Percentiles rank a stretch among this genome's conserved stretches.
phyloP scores from a whole-genome alignment of 805 yeast genomes.

The Metschnikowia orientalis region DNA sequence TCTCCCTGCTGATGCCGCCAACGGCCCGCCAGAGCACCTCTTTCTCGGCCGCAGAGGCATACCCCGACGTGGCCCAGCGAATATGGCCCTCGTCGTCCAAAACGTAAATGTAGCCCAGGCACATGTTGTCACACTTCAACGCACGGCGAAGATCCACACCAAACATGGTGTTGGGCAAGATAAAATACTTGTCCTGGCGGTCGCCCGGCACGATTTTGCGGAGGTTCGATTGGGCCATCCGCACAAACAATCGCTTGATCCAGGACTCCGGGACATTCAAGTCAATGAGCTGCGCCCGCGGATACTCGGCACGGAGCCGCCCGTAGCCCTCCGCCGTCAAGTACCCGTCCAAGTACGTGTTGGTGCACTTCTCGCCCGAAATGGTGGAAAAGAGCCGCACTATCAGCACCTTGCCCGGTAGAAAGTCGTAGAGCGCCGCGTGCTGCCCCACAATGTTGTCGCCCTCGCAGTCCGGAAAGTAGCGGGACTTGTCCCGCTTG shows the following conservation, averaged over 20 bases:
- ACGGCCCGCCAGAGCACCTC: conserved; percentile 63
- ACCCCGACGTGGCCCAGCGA: conserved; percentile 91
- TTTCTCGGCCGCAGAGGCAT: conserved; percentile 63
- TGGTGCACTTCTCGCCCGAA: conserved; percentile 65
- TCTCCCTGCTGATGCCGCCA: conserved; percentile 52
- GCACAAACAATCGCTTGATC: conserved; percentile 58
- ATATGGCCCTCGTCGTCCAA: conserved; percentile 71
- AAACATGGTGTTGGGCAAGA: conserved; percentile 58
- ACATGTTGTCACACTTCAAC: conserved; percentile 64
- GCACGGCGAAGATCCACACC: conserved; percentile 53
- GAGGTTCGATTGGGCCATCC: conserved; percentile 42
- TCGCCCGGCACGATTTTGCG: conserved; percentile 42
- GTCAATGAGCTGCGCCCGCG: conserved; percentile 68
- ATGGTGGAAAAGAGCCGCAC: conserved; percentile 63
- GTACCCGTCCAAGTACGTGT: conserved; percentile 52
- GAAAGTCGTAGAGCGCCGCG: conserved; percentile 32
- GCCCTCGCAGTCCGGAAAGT: conserved; percentile 76
- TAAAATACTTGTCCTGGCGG: conserved; percentile 56
- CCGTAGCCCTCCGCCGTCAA: conserved; percentile 38
- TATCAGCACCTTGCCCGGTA: conserved; percentile 54
- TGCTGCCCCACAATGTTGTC: conserved; percentile 41
- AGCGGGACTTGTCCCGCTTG: conserved; percentile 64
- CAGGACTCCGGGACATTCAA: conserved; percentile 70
- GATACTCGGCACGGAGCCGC: conserved; percentile 38
- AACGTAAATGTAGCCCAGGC: conserved; percentile 78